A percentile compares a stretch with the other conserved stretches of the same genome.
Conservation (phyloP, 345 rosid species). For the Raphanus sativus region DNA sequence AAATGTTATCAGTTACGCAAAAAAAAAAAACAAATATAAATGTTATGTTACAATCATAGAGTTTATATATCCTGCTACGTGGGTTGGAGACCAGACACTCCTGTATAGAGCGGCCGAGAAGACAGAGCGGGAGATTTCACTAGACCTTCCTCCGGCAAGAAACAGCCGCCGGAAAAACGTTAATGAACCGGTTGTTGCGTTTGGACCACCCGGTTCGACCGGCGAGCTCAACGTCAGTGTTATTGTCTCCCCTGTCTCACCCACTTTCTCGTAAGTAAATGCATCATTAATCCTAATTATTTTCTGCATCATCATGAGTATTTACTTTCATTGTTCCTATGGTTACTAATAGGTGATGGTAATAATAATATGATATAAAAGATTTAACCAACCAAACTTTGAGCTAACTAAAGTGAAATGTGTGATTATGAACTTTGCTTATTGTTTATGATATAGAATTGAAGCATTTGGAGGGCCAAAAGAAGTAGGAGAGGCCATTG, state of each 20-base stretch:
- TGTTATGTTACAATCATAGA: constrained; percentile 39
- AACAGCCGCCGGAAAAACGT: constrained; percentile 44
- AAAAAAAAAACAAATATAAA: too few relatives aligned
- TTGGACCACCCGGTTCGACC: constrained; percentile 84
- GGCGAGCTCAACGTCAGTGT: constrained; percentile 94
- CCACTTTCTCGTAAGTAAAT: constrained; percentile 70
- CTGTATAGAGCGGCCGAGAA: constrained; percentile 72
- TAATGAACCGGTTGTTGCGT: constrained; percentile 76
- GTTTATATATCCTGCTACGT: constrained; percentile 67
- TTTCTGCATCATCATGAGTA: background rate
- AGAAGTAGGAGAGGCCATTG: constrained; percentile 78
- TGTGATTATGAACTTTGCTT: background rate
- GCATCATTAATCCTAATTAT: background rate
- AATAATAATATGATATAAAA: background rate
- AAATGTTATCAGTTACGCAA: too few relatives aligned
- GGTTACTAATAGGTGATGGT: background rate
- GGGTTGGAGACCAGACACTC: constrained; percentile 86
- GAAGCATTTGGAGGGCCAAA: constrained; percentile 83
- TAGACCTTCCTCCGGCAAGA: constrained; percentile 72
- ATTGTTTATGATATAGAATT: constrained; percentile 43
- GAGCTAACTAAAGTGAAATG: background rate
- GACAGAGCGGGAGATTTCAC: constrained; percentile 57
- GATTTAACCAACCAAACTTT: background rate
- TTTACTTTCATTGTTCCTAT: background rate
- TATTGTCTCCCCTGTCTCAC: constrained; percentile 74